phyloP scores from a whole-genome alignment of 108 stramenopile genomes.

The Aureococcus anophagefferens region DNA sequence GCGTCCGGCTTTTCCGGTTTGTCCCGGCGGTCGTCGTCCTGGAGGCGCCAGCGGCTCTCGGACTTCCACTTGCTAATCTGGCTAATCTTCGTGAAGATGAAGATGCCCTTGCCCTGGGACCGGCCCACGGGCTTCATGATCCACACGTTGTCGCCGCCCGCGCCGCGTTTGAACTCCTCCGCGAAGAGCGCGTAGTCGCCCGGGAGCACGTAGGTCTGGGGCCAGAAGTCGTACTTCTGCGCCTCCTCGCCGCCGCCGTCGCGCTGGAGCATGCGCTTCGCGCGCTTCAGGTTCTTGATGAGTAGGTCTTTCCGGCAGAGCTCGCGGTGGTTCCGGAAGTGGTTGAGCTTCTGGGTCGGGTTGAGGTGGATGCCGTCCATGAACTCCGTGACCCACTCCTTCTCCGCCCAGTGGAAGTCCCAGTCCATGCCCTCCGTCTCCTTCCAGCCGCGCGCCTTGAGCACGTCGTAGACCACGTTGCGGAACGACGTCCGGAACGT shows the following conservation, averaged over 20 bases:
- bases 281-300: constrained; percentile 48
- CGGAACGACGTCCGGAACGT: constrained; percentile 24
- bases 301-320: constrained; percentile 46
- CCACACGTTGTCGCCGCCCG: too few species aligned
- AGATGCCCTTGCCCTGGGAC: constrained; percentile 41
- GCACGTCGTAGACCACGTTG: constrained; percentile 29
- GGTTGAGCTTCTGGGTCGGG: constrained; percentile 39
- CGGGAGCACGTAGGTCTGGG: constrained; percentile 45
- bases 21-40: too few species aligned
- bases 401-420: constrained; percentile 34
- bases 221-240: constrained; percentile 32
- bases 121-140: constrained; percentile 57
- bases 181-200: constrained; percentile 46
- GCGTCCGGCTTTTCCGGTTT: constrained; percentile 38
- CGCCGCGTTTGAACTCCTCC: too few species aligned
- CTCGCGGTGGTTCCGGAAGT: constrained; percentile 35
- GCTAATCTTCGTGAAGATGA: constrained; percentile 40
- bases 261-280: constrained; percentile 24
- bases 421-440: constrained; percentile 29
- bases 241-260: constrained; percentile 25
- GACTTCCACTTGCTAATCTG: constrained; percentile 50
- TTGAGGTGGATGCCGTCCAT: constrained; percentile 27
- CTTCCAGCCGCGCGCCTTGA: constrained; percentile 29
- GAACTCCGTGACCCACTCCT: constrained; percentile 25
- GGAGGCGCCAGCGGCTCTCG: too few species aligned